Evolutionary conservation across 2,329 filamentous ascomycete species (phyloP), one percentile per base, ranked within the genome.

Genomic region (Phialophora macrospora): DNA sequence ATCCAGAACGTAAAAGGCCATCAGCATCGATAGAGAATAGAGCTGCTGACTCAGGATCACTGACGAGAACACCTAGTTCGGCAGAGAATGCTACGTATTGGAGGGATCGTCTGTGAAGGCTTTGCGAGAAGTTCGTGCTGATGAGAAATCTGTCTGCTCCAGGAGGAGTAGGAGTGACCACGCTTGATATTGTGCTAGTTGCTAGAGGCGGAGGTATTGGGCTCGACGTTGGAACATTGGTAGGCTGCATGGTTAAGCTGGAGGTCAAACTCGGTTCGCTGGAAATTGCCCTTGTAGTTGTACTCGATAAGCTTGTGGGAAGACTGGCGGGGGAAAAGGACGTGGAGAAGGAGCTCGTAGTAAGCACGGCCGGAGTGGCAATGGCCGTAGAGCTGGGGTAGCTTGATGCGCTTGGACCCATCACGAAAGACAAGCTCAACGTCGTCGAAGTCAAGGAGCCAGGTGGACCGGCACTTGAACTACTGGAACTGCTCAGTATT

Each of bases 61-160:
- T 60, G 26, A 64, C 46, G 3, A 69, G 55, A 6, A 63, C 55
- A 38, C 51, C 62, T 24, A 62, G 41, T 17, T 65, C 61, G 41
- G 34, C 60, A 28, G 58, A 66, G 56, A 71, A 68, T 9, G 51
- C 55, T 28, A 71, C 38, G 34, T 68, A 71, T n/a, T 58, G 34
- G 20, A 68, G 41, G 17, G 67, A 54, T 64, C 69, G 67, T 63
- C 68, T 69, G 58, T 58, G 64, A 44, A 54, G 57, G 22, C 57
- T 67, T 34, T 59, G 48, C 22, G 52, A 20, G 12, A 38, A 57
- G 58, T 57, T 65, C 38, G 59, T 52, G 46, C 24, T 51, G 28
- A 68, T 54, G 22, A 57, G 8, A 52, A 68, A 68, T 1, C 14
- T 20, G 6, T 56, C 41, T 22, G 57, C 49, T 17, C 26, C 54